Conservation (phyloP, 345 rosid genomes). For the Salix suchowensis region DNA sequence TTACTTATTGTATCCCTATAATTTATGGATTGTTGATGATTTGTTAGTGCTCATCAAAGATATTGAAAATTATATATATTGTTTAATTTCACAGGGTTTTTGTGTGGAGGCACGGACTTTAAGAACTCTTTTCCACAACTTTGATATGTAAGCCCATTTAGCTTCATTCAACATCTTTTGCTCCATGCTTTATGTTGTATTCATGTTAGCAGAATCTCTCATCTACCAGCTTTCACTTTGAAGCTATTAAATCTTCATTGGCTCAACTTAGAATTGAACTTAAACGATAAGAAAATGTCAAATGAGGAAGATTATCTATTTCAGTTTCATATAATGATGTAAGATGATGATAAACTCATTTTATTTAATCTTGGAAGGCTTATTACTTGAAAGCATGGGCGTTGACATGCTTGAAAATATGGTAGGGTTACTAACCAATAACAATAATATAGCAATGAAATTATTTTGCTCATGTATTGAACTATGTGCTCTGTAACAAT, state of each 20-base stretch:
- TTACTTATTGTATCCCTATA: neutral
- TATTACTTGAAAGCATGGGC: too few species aligned
- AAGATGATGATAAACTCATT: too few species aligned
- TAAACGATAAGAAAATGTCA: neutral
- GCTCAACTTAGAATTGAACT: too few species aligned
- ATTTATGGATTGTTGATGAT: neutral
- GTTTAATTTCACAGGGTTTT: constrained; percentile 66
- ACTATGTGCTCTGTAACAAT: neutral
- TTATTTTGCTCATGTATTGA: too few species aligned
- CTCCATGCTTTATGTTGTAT: constrained; percentile 20
- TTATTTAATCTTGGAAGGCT: too few species aligned
- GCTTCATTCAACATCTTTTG: constrained; percentile 11
- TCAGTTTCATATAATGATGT: too few species aligned
- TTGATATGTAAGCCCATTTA: constrained; percentile 71
- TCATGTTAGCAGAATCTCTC: neutral
- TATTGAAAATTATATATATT: constrained; percentile 5
- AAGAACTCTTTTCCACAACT: constrained; percentile 78
- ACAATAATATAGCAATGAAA: too few species aligned
- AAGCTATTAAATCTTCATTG: too few species aligned
- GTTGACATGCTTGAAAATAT: too few species aligned
- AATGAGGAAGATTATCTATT: neutral
- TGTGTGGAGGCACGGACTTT: constrained; percentile 93
- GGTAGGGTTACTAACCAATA: too few species aligned
- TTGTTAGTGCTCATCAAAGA: neutral
- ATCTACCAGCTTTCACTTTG: neutral